These are phyloP conservation scores for Cryptosporidium ubiquitum DNA, from an alignment of 169 alveolate species.

Conservation along the genomic window DNA sequence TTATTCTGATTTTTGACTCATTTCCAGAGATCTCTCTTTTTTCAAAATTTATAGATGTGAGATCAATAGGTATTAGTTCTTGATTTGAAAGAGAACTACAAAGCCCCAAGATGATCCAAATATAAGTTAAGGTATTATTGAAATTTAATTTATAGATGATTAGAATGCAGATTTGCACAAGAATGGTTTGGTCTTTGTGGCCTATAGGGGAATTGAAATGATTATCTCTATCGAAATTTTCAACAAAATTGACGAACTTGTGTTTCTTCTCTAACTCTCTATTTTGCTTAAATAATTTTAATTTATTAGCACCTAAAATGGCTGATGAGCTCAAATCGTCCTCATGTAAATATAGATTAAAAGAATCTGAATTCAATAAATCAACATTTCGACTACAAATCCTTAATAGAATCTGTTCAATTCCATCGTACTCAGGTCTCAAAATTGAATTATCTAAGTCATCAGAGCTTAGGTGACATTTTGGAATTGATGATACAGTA, in stretches of 20 bases:
- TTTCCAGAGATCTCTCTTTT: neutral
- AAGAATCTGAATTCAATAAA: neutral
- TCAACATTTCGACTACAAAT: constrained; percentile 13
- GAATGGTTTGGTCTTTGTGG: constrained; percentile 34
- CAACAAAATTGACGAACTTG: neutral
- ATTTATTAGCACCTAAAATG: constrained; percentile 4
- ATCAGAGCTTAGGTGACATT: constrained; percentile 3
- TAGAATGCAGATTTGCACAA: constrained; percentile 15
- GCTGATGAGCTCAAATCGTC: constrained; percentile 26
- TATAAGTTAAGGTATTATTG: neutral
- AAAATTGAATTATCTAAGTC: neutral
- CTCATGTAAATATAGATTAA: constrained; percentile 7
- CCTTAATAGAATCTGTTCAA: constrained; percentile 11
- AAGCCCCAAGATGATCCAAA: constrained; percentile 47
- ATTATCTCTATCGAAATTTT: neutral
- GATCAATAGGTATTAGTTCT: constrained; percentile 15
- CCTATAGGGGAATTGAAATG: constrained; percentile 1
- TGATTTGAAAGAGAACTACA: constrained; percentile 40
- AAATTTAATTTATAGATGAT: neutral
- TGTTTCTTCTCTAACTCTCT: neutral
- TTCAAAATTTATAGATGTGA: constrained; percentile 1
- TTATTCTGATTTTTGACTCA: constrained; percentile 11
- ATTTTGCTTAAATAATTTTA: neutral
- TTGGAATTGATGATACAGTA: constrained; percentile 14
- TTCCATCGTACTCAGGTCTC: constrained; percentile 43